These are phyloP conservation scores for Sonneratia caseolaris DNA, from an alignment of 345 rosid species.

Conservation along the genomic window DNA sequence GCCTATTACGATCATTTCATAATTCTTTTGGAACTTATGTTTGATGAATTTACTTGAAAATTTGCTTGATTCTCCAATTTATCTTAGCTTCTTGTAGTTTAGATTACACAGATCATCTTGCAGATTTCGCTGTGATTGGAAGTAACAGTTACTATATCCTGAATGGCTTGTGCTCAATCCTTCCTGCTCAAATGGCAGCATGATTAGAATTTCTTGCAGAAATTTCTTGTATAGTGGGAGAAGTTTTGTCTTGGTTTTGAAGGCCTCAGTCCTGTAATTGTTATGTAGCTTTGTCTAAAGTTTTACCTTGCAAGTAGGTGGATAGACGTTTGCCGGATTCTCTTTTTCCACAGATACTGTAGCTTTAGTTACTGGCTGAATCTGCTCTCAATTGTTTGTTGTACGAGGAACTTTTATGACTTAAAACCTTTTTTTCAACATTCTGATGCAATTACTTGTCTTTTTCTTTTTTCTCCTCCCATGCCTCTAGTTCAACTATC, in stretches of 20 bases:
- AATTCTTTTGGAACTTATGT: too few species aligned
- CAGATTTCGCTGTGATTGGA: background rate
- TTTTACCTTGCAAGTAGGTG: background rate
- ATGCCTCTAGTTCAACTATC: slow-evolving; percentile 22
- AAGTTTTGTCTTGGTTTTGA: background rate
- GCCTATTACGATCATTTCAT: too few species aligned
- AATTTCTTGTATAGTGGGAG: background rate
- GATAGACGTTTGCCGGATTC: background rate
- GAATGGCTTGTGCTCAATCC: background rate
- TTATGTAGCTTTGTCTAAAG: background rate
- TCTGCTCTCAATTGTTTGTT: background rate
- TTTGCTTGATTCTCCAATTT: background rate
- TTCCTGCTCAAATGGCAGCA: background rate
- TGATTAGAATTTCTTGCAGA: background rate
- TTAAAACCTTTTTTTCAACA: background rate
- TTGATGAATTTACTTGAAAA: background rate
- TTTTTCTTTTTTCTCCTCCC: background rate
- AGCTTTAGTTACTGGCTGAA: background rate
- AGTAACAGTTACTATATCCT: background rate
- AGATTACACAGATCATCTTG: background rate
- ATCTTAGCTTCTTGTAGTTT: background rate
- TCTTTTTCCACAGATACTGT: background rate
- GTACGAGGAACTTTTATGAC: background rate
- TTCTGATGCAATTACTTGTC: background rate
- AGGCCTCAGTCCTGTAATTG: background rate